Percentiles rank a stretch among this genome's conserved stretches.
phyloP scores from a whole-genome alignment of 345 rosid genomes.

The Erysimum cheiranthoides region DNA sequence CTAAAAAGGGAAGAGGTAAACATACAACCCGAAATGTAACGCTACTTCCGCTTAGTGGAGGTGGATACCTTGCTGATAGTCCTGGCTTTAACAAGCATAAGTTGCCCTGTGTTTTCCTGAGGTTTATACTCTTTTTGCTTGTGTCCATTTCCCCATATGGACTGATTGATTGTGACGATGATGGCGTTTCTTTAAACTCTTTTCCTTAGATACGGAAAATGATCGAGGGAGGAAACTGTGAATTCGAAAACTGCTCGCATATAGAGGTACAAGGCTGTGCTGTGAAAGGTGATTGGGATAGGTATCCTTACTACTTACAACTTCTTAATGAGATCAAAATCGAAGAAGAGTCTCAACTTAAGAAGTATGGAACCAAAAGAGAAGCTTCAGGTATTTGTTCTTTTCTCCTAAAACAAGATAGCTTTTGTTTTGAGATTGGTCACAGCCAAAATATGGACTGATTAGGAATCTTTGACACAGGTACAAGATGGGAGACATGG shows the following conservation, averaged over 20 bases:
- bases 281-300: conserved; percentile 79
- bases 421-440: background rate
- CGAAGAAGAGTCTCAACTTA: conserved; percentile 80
- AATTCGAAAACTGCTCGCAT: conserved; percentile 83
- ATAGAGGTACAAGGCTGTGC: conserved; percentile 82
- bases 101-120: conserved; percentile 72
- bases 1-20: conserved; percentile 81
- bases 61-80: conserved; percentile 84
- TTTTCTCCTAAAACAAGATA: conserved; percentile 8
- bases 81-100: conserved; percentile 89
- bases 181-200: background rate
- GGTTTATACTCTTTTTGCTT: conserved; percentile 50
- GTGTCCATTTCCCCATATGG: background rate
- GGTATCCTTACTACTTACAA: conserved; percentile 76
- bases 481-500: conserved; percentile 74
- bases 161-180: background rate
- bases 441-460: background rate
- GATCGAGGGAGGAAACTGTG: conserved; percentile 64
- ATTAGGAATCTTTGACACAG: conserved; percentile 44
- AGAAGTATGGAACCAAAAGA: conserved; percentile 86
- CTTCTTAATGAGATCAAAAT: conserved; percentile 84
- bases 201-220: conserved; percentile 56
- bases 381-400: conserved; percentile 74
- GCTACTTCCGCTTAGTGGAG: conserved; percentile 67
- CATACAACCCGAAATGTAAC: conserved; percentile 89